Evolutionary conservation across 495 filamentous ascomycete species (phyloP), one percentile per base, ranked within the genome.

Genomic region (Chaetomium fimeti): DNA sequence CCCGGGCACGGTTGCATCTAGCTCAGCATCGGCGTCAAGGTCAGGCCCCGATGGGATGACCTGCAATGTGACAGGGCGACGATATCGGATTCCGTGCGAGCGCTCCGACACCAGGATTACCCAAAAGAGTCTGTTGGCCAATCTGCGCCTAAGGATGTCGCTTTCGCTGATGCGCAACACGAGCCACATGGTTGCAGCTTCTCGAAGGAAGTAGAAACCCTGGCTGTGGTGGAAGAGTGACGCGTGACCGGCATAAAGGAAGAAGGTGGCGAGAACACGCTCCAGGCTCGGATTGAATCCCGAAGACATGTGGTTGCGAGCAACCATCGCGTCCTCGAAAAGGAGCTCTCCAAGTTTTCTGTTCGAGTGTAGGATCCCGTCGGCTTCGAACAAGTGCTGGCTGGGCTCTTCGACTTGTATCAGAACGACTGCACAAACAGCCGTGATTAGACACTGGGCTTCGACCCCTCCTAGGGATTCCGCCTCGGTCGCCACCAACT

Each of bases 1-100:
- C 0, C 88, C 88, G 5, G 81, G 76, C 3, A 85, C 68, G 1
- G 77, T 78, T 0, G 84, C 81, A 36, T 84, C 77, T 11, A 78
- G 74, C 18, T 84, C 62, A 8, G 47, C 36, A 2, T 48, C 60
- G 6, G 63, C 45, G 18, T 55, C 51, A 16, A 60, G 42, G 11
- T 48, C 42, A 11, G 57, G 57, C 13, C 42, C 25, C 11, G 24
- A 27, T 0, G 60, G 43, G 2, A 85, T 84, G 13, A 85, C 78
- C 57, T 82, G 84, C 56, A 85, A 84, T 8, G 84, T 84, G 49
- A 90, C 81, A 43, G 89, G 85, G 65, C 87, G 76, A 73, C 89
- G 79, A 68, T 85, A 79, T 67, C 91, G 87, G n/a, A 92, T 81
- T 11, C 88, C 89, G 69, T 91, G 90, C 9, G 88, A 85, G 75